Base-by-base conservation (phyloP, 768 basidiomycete species). In the Coprinopsis strossmayeri region DNA sequence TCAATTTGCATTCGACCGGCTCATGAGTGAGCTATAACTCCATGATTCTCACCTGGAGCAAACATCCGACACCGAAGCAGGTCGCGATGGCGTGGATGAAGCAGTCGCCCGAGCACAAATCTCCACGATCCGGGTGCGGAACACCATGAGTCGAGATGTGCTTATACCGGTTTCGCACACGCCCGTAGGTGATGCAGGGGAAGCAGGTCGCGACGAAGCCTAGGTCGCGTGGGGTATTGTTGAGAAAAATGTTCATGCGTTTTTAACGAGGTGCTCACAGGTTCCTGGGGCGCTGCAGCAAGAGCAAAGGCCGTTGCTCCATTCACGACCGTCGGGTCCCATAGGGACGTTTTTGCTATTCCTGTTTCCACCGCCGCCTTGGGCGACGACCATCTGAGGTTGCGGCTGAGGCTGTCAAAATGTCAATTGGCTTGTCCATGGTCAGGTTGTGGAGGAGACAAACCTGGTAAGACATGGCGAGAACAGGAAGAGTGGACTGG, bases 171-270 rank as follows among this genome's bases (percentile, higher is more conserved):
- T 57, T 59, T 55, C 65, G 70, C 57, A 66, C 65, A 52, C 68
- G 56, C 25, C 61, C 60, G 56, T 70, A 72, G 35, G 64, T 53
- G 49, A 72, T 46, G 57, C 70, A 73, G 2, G 74, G 72, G 57
- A 62, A 66, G 58, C 57, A 73, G 18, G 55, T 65, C 1, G 70
- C 56, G 18, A 67, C 45, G 44, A 64, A 53, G 49, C 64, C 72
- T 73, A 24, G 9, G 15, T n/a, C n/a, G n/a, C n/a, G n/a, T n/a
- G 30, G 30, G 30, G 7, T 7, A 32, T 32, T 32, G 30, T 32
- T 7, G 30, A 15, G 9, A 32, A 32, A 32, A 7, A 7, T 32
- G 9, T 32, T 32, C 15, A 3, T 42, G 17, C 4, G 20, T 18
- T 18, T 13, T 10, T 13, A 37, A 38, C 9, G 17, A 32, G 27